Percentiles rank a stretch among this genome's conserved stretches.
phyloP scores from a whole-genome alignment of 73 alveolate species.

The Diophrys appendiculata region DNA sequence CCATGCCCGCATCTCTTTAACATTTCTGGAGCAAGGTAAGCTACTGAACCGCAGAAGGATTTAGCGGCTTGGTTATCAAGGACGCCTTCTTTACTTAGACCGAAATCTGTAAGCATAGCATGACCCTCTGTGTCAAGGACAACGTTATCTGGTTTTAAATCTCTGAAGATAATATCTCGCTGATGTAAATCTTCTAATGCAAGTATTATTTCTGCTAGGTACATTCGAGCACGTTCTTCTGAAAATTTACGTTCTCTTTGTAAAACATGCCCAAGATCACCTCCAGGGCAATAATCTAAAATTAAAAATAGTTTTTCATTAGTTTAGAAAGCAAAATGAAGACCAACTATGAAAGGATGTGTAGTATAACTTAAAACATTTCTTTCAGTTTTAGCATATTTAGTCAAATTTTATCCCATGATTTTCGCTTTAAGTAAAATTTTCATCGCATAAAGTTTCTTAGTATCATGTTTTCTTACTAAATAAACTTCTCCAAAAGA shows the following conservation, averaged over 20 bases:
- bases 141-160: conserved; percentile 84
- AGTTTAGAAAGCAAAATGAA: conserved; percentile 93
- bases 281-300: conserved; percentile 85
- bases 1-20: conserved; percentile 66
- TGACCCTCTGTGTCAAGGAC: conserved; percentile 83
- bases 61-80: conserved; percentile 65
- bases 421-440: conserved; percentile 84
- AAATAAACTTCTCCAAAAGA: conserved; percentile 92
- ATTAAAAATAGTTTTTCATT: conserved; percentile 83
- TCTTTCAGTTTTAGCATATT: conserved; percentile 81
- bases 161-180: conserved; percentile 81
- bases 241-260: conserved; percentile 74
- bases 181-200: conserved; percentile 87
- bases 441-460: conserved; percentile 90
- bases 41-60: conserved; percentile 77
- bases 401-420: conserved; percentile 80
- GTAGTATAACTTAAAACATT: conserved; percentile 68
- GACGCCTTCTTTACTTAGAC: conserved; percentile 82
- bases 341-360: conserved; percentile 84
- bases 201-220: conserved; percentile 80
- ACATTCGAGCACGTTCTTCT: conserved; percentile 78
- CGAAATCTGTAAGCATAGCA: conserved; percentile 76
- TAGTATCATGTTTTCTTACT: conserved; percentile 78
- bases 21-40: conserved; percentile 85
- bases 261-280: conserved; percentile 79